phyloP scores from a whole-genome alignment of 202 grass and related monocot species.

The Cymbopogon flexuosus region DNA sequence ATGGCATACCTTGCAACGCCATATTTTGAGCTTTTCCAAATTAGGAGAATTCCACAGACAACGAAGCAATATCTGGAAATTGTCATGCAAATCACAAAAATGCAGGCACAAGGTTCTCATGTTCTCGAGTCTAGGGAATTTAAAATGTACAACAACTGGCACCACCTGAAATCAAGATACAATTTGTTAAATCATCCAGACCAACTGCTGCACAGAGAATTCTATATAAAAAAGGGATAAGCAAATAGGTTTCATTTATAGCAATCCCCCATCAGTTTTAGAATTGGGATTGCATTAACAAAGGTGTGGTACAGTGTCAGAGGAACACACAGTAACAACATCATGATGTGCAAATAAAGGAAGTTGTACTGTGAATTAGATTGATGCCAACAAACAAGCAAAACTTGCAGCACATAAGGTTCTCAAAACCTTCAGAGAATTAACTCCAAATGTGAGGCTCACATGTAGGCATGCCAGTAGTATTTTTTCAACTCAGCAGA shows the following conservation, averaged over 20 bases:
- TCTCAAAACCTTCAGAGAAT: not conserved
- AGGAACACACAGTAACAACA: not conserved
- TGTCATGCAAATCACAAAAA: not conserved
- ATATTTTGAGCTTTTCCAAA: not conserved
- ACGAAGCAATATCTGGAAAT: not conserved
- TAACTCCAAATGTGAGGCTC: not conserved
- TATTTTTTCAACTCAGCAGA: too few species aligned
- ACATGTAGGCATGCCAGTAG: too few species aligned
- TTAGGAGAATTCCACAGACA: constrained; percentile 9
- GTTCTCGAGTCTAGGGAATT: not conserved
- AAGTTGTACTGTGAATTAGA: not conserved
- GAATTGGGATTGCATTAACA: too few species aligned
- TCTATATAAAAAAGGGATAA: not conserved
- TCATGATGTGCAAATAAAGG: not conserved
- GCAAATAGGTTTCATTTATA: not conserved
- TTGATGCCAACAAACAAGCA: not conserved
- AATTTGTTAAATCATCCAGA: not conserved
- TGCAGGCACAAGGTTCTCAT: constrained; percentile 2
- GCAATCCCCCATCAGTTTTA: not conserved
- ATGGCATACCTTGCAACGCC: not conserved
- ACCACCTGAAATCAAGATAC: not conserved
- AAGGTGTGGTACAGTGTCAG: not conserved
- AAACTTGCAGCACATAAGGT: not conserved
- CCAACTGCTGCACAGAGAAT: not conserved
- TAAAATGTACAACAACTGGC: not conserved